Conservation (phyloP, 441 rosid genomes). For the Macaranga tanarius region DNA sequence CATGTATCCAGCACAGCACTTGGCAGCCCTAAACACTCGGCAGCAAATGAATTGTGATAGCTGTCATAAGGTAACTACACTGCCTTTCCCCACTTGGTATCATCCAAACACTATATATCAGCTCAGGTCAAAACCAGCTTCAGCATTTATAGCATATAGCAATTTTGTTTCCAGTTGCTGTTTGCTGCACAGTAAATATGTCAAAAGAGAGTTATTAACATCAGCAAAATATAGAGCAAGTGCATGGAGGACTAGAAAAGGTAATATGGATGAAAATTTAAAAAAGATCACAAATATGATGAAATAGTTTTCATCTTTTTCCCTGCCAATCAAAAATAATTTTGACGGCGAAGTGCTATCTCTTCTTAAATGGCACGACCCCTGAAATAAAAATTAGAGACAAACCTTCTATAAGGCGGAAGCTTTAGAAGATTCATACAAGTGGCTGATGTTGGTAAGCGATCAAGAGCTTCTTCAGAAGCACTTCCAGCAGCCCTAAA, state of each 20-base stretch:
- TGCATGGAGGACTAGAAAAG: not conserved
- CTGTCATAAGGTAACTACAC: not conserved
- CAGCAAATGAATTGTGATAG: constrained; percentile 4
- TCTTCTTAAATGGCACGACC: not conserved
- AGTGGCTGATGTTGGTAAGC: constrained; percentile 94
- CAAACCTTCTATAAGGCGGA: constrained; percentile 96
- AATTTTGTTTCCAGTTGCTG: constrained; percentile 81
- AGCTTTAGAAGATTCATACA: constrained; percentile 99
- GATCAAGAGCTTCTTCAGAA: constrained; percentile 78
- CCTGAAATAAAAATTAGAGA: constrained; percentile 9
- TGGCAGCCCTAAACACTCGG: not conserved
- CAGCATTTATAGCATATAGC: constrained; percentile 90
- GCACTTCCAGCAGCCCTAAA: constrained; percentile 77
- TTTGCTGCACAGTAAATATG: constrained; percentile 63
- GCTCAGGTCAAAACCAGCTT: constrained; percentile 98
- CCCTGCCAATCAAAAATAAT: not conserved
- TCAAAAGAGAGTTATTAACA: not conserved
- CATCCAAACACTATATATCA: constrained; percentile 33
- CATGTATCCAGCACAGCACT: not conserved
- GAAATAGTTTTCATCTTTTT: not conserved
- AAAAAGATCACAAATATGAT: not conserved
- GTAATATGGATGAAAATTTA: not conserved
- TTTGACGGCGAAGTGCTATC: not conserved
- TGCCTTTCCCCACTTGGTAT: not conserved
- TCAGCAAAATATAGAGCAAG: not conserved